Evolutionary conservation across 2,329 filamentous ascomycete genomes (phyloP).

Genomic region (Diaporthe helianthi): DNA sequence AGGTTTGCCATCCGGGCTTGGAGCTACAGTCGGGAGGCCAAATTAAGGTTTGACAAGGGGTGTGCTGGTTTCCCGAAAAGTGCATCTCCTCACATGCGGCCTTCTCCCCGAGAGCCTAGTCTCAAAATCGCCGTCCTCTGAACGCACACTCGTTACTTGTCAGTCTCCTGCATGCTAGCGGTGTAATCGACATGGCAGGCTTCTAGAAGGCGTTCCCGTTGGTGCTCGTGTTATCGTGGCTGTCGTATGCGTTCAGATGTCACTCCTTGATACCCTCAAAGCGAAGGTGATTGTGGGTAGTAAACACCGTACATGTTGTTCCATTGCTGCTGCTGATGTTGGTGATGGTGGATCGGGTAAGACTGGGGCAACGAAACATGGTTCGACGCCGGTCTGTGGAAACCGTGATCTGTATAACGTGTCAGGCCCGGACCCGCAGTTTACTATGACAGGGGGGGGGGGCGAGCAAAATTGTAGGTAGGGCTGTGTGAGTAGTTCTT

Average conservation of each 20-base stretch:
- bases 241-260: slow-evolving; percentile 13
- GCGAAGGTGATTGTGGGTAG: slow-evolving; percentile 42
- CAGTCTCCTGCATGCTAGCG: slow-evolving; percentile 23
- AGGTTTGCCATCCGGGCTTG: not conserved
- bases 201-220: slow-evolving; percentile 16
- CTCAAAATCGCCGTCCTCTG: slow-evolving; percentile 6
- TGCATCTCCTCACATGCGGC: slow-evolving; percentile 16
- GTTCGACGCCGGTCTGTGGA: slow-evolving; percentile 39
- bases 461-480: slow-evolving; percentile 18
- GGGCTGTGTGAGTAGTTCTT: slow-evolving; percentile 21
- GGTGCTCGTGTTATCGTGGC: slow-evolving; percentile 8
- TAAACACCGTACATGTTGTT: slow-evolving; percentile 47
- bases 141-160: slow-evolving; percentile 14
- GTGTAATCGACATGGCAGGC: slow-evolving; percentile 21
- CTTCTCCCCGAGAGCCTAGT: slow-evolving; percentile 14
- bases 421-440: slow-evolving; percentile 40
- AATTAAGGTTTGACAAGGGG: slow-evolving; percentile 30
- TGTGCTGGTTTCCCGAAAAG: slow-evolving; percentile 12
- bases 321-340: slow-evolving; percentile 44
- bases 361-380: slow-evolving; percentile 43
- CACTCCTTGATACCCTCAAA: slow-evolving; percentile 28
- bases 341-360: slow-evolving; percentile 44
- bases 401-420: slow-evolving; percentile 43
- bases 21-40: slow-evolving; percentile 17
- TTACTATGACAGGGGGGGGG: slow-evolving; percentile 32